Percentiles rank a stretch among this genome's conserved stretches.
Evolutionary conservation across 2,329 filamentous ascomycete genomes (phyloP).

Genomic region (Xylaria sp.): DNA sequence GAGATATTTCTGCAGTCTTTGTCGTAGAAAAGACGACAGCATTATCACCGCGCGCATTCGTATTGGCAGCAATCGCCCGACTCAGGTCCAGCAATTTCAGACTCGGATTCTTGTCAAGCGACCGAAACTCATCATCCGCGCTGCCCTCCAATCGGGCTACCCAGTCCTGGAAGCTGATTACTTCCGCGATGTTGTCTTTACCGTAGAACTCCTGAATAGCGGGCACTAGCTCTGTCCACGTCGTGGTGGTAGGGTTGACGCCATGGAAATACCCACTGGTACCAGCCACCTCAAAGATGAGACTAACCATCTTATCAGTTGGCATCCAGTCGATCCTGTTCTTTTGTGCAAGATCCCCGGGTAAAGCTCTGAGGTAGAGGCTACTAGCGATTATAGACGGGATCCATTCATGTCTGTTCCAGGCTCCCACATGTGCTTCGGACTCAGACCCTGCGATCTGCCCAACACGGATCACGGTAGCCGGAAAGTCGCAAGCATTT

Average conservation of each 20-base stretch:
- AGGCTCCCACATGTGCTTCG: conserved; percentile 53
- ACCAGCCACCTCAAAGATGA: too few species aligned
- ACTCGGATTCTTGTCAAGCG: conserved; percentile 58
- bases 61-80: conserved; percentile 45
- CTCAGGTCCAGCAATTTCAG: conserved; percentile 65
- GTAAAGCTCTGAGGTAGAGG: conserved; percentile 58
- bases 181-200: conserved; percentile 49
- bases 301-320: too few species aligned
- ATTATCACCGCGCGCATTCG: conserved; percentile 17
- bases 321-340: conserved; percentile 35
- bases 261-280: conserved; percentile 37
- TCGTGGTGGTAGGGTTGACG: conserved; percentile 56
- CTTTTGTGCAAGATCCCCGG: conserved; percentile 55
- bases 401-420: conserved; percentile 68
- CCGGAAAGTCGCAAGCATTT: conserved; percentile 49
- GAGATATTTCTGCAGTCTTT: too few species aligned
- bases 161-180: conserved; percentile 59
- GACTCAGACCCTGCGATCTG: conserved; percentile 57
- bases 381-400: conserved; percentile 62
- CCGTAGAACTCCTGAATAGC: conserved; percentile 56
- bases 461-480: conserved; percentile 46
- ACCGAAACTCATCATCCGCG: conserved; percentile 48
- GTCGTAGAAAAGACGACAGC: not conserved
- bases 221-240: conserved; percentile 56
- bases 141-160: conserved; percentile 57